phyloP scores from a whole-genome alignment of 1,284 basidiomycete genomes.

The Ustilago cynodontis region DNA sequence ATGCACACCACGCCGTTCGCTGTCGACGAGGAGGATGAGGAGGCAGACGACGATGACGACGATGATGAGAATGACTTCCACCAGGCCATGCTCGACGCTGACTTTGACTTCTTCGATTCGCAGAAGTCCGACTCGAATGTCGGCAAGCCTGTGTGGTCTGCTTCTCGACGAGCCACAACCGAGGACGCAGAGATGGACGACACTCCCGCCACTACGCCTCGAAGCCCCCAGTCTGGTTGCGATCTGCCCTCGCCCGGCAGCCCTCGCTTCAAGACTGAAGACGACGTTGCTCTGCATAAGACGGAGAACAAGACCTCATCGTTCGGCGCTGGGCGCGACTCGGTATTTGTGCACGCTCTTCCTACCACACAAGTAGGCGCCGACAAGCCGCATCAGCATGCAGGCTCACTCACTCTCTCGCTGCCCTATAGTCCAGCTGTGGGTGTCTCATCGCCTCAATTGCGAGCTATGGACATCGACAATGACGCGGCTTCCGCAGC shows the following conservation, averaged over 20 bases:
- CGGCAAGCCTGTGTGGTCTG: conserved; percentile 22
- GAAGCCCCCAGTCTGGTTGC: conserved; percentile 51
- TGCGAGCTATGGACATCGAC: conserved; percentile 33
- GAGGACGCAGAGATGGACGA: conserved; percentile 49
- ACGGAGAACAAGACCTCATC: conserved; percentile 15
- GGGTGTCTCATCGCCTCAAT: conserved; percentile 32
- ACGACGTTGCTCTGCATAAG: conserved; percentile 2
- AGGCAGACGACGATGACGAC: conserved; percentile 58
- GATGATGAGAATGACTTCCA: conserved; percentile 67
- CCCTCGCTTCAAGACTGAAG: conserved; percentile 36
- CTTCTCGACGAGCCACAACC: conserved; percentile 17
- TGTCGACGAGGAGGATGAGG: conserved; percentile 17
- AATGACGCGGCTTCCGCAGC: conserved; percentile 4
- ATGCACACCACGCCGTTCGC: conserved; percentile 23
- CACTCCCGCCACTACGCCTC: conserved; percentile 57
- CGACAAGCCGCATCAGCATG: conserved; percentile 51
- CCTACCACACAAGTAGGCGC: conserved; percentile 52
- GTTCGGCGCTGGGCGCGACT: conserved; percentile 31
- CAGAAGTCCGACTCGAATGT: conserved; percentile 29
- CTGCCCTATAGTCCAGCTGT: conserved; percentile 52
- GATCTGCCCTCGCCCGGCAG: conserved; percentile 45
- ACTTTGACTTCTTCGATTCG: conserved; percentile 57
- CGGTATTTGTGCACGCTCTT: conserved; percentile 62
- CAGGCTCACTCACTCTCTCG: conserved; percentile 57
- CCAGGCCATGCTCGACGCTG: conserved; percentile 64